Percentiles rank a stretch among this genome's conserved stretches.
Evolutionary conservation across 208 protist species (phyloP).

Genomic region (Acanthamoeba rhysodes): DNA sequence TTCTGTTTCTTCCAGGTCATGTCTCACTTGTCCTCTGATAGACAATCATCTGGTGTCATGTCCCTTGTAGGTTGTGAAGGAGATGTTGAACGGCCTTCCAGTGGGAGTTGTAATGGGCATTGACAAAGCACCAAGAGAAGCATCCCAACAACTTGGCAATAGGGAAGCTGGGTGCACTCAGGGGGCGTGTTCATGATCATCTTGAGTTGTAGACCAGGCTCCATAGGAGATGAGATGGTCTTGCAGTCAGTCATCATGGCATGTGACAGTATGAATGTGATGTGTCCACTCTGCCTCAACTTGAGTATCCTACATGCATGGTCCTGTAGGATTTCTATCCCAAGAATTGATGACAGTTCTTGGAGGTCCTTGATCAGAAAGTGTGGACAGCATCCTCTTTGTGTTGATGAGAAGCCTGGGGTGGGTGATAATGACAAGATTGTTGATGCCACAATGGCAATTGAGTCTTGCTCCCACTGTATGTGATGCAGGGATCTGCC

Average conservation of each 20-base stretch:
- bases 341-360: not conserved
- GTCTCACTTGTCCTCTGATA: not conserved
- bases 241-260: not conserved
- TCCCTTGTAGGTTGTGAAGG: not conserved
- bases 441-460: not conserved
- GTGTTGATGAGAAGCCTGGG: not conserved
- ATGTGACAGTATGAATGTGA: not conserved
- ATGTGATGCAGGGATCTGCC: conserved; percentile 12
- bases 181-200: not conserved
- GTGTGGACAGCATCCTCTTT: not conserved
- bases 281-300: not conserved
- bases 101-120: not conserved
- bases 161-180: not conserved
- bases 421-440: not conserved
- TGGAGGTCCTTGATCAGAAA: conserved; percentile 33
- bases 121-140: not conserved
- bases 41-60: not conserved
- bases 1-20: not conserved
- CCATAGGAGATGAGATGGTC: not conserved
- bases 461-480: not conserved
- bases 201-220: not conserved
- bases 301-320: not conserved
- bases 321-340: not conserved
- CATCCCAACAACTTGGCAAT: not conserved
- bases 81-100: conserved; percentile 11